Evolutionary conservation across 2,329 filamentous ascomycete species (phyloP).

Genomic region (Fusarium musae): DNA sequence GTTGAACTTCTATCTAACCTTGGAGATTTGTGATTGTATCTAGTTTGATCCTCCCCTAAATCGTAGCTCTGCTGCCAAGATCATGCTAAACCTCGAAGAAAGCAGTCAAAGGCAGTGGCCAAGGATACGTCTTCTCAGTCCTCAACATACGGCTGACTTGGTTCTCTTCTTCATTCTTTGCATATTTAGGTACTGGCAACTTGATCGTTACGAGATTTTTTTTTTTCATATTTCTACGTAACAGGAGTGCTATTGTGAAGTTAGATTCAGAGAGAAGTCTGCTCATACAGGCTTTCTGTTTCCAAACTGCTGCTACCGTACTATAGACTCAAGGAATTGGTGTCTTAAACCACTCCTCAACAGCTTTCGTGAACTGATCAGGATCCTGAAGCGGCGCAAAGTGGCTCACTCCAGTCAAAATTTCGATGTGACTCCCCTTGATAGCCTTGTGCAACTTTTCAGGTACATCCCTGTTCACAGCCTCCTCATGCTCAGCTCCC

Average conservation of each 20-base stretch:
- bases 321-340: not conserved
- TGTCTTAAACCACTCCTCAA: constrained; percentile 42
- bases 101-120: no score
- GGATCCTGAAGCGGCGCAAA: constrained; percentile 57
- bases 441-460: constrained; percentile 50
- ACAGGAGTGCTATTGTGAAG: not conserved
- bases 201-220: no score
- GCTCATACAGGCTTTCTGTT: accelerated
- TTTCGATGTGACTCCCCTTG: constrained; percentile 50
- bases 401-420: constrained; percentile 53
- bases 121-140: no score
- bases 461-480: constrained; percentile 52
- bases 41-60: not conserved
- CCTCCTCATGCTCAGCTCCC: constrained; percentile 51
- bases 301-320: not conserved
- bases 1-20: no score
- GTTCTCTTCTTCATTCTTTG: no score
- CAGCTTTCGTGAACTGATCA: constrained; percentile 47
- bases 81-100: not conserved
- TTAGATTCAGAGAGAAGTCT: not conserved
- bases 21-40: no score
- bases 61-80: not conserved
- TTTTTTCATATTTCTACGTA: not conserved
- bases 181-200: not conserved
- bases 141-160: no score